Conservation (phyloP, 2,329 filamentous ascomycete species). For the Colletotrichum sp. region DNA sequence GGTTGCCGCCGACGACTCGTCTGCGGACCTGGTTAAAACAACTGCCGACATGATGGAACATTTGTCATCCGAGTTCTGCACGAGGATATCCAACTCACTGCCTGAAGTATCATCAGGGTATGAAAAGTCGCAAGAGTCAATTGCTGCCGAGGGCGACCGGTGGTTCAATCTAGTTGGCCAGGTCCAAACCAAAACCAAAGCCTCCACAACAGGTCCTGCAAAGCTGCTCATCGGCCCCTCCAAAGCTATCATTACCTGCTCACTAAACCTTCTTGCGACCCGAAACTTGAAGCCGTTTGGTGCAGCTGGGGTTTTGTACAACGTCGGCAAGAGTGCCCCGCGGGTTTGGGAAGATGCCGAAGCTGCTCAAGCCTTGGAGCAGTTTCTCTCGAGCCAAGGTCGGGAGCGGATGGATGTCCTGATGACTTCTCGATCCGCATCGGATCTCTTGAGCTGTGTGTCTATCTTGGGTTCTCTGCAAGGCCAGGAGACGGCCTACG, state of each 20-base stretch:
- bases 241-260: constrained; percentile 23
- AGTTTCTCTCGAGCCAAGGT: constrained; percentile 55
- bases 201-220: not conserved
- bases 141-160: constrained; percentile 70
- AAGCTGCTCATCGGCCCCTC: constrained; percentile 35
- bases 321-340: constrained; percentile 31
- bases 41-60: constrained; percentile 66
- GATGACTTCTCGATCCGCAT: constrained; percentile 71
- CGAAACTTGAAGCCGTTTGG: constrained; percentile 64
- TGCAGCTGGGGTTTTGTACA: constrained; percentile 50
- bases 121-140: constrained; percentile 70
- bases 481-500: constrained; percentile 40
- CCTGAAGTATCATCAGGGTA: constrained; percentile 85
- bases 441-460: constrained; percentile 70
- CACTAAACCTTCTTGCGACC: constrained; percentile 47
- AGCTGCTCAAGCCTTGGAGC: constrained; percentile 38
- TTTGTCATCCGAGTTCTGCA: constrained; percentile 65
- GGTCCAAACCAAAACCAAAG: constrained; percentile 39
- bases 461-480: constrained; percentile 55
- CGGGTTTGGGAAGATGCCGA: constrained; percentile 42
- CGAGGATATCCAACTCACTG: constrained; percentile 73
- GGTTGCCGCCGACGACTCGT: constrained; percentile 44
- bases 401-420: constrained; percentile 61
- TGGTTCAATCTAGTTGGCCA: constrained; percentile 66
- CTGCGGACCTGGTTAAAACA: constrained; percentile 47